Conservation (phyloP, 2,329 filamentous ascomycete genomes). For the Paraphoma sp. region DNA sequence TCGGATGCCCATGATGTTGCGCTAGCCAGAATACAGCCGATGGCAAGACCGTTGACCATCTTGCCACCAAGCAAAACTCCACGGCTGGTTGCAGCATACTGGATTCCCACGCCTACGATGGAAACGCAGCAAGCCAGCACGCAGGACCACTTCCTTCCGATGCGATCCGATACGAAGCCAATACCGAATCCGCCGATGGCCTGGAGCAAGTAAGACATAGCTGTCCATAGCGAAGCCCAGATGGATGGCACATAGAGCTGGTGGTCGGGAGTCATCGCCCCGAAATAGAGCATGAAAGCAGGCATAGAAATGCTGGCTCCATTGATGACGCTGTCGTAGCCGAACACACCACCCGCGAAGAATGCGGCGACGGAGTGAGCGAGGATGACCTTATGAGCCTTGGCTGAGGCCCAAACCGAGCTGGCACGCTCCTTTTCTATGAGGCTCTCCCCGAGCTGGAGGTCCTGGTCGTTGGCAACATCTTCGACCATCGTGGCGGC, state of each 20-base stretch:
- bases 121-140: conserved; percentile 6
- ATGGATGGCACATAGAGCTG: conserved; percentile 10
- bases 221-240: conserved; percentile 13
- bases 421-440: conserved; percentile 8
- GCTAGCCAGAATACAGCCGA: conserved; percentile 9
- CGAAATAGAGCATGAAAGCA: conserved; percentile 10
- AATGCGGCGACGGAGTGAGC: conserved; percentile 8
- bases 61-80: conserved; percentile 8
- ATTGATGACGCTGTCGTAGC: conserved; percentile 15
- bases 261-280: conserved; percentile 3
- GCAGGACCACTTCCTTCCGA: conserved; percentile 10
- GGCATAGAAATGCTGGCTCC: conserved; percentile 13
- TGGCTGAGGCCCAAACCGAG: conserved; percentile 8
- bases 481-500: conserved; percentile 9
- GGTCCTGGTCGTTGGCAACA: conserved; percentile 2
- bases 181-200: conserved; percentile 11
- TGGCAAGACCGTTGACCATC: conserved; percentile 11
- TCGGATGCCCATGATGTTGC: conserved; percentile 13
- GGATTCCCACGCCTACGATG: conserved; percentile 6
- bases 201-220: conserved; percentile 13
- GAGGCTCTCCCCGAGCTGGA: conserved; percentile 5
- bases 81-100: conserved; percentile 7
- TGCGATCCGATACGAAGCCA: conserved; percentile 10
- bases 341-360: conserved; percentile 11
- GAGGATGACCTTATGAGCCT: conserved; percentile 8